These are phyloP conservation scores for Voacanga thouarsii DNA, from an alignment of 257 asterid genomes.

Conservation along the genomic window DNA sequence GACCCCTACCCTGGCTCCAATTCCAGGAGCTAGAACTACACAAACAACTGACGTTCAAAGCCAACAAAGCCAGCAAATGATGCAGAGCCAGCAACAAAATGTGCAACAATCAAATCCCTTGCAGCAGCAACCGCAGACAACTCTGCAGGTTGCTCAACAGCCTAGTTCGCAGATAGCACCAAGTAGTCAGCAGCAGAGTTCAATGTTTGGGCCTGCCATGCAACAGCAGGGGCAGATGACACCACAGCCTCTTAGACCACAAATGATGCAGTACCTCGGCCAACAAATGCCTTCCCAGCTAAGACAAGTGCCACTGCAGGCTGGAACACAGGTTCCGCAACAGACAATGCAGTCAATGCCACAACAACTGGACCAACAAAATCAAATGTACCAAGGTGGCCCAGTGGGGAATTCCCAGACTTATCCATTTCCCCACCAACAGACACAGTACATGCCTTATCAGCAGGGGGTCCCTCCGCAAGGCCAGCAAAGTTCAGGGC, in stretches of 20 bases:
- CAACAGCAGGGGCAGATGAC: slow-evolving; percentile 49
- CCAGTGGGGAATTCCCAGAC: slow-evolving; percentile 58
- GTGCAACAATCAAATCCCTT: slow-evolving; percentile 39
- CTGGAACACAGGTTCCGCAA: slow-evolving; percentile 47
- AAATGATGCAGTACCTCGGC: slow-evolving; percentile 50
- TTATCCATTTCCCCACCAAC: slow-evolving; percentile 53
- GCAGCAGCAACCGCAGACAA: slow-evolving; percentile 46
- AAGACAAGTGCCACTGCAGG: slow-evolving; percentile 41
- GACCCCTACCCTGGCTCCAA: slow-evolving; percentile 59
- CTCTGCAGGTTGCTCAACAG: slow-evolving; percentile 20
- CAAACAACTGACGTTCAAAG: slow-evolving; percentile 48
- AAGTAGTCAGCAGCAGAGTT: slow-evolving; percentile 47
- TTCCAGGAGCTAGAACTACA: slow-evolving; percentile 53
- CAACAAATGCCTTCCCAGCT: slow-evolving; percentile 47
- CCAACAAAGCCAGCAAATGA: slow-evolving; percentile 22
- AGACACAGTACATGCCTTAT: slow-evolving; percentile 49
- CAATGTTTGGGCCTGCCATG: slow-evolving; percentile 40
- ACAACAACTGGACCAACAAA: slow-evolving; percentile 44
- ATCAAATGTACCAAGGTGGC: slow-evolving; percentile 49
- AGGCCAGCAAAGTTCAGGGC: slow-evolving; percentile 54
- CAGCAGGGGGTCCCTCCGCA: slow-evolving; percentile 58
- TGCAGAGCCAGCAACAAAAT: slow-evolving; percentile 33
- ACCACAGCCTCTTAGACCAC: slow-evolving; percentile 44
- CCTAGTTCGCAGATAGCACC: slow-evolving; percentile 48
- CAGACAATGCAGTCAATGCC: slow-evolving; percentile 48